Evolutionary conservation across 2,329 filamentous ascomycete species (phyloP).

Genomic region (Claviceps capensis): DNA sequence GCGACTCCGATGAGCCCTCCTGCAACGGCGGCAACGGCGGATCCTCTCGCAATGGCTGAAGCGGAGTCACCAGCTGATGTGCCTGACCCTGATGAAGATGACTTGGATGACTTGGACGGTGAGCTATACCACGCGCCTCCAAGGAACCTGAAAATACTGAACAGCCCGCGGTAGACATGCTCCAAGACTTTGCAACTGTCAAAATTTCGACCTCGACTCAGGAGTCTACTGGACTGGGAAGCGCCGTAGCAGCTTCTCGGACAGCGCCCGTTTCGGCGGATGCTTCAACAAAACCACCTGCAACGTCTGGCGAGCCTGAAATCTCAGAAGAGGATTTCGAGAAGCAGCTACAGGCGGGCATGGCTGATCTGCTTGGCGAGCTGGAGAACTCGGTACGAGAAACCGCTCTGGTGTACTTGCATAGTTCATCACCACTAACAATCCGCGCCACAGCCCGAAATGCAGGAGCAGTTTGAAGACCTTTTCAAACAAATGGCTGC

Average conservation of each 20-base stretch:
- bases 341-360: slow-evolving; percentile 75
- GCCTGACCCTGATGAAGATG: slow-evolving; percentile 85
- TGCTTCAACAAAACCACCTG: slow-evolving; percentile 11
- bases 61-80: slow-evolving; percentile 27
- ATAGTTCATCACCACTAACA: not conserved
- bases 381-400: slow-evolving; percentile 44
- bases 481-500: slow-evolving; percentile 61
- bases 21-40: slow-evolving; percentile 3
- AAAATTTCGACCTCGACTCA: slow-evolving; percentile 27
- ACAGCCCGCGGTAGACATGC: slow-evolving; percentile 50
- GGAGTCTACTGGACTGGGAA: slow-evolving; percentile 6
- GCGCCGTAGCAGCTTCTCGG: slow-evolving; percentile 16
- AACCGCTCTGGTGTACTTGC: not conserved
- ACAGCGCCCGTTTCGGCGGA: slow-evolving; percentile 20
- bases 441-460: slow-evolving; percentile 38
- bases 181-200: slow-evolving; percentile 73
- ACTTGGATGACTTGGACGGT: slow-evolving; percentile 86
- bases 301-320: slow-evolving; percentile 21
- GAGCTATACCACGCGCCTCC: slow-evolving; percentile 11
- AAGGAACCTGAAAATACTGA: slow-evolving; percentile 2
- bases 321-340: slow-evolving; percentile 66
- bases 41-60: not conserved
- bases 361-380: slow-evolving; percentile 69
- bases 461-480: slow-evolving; percentile 65
- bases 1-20: slow-evolving; percentile 10